Evolutionary conservation across 805 yeast genomes (phyloP), one percentile per base, ranked within the genome.

Genomic region (Candida namnaoensis): DNA sequence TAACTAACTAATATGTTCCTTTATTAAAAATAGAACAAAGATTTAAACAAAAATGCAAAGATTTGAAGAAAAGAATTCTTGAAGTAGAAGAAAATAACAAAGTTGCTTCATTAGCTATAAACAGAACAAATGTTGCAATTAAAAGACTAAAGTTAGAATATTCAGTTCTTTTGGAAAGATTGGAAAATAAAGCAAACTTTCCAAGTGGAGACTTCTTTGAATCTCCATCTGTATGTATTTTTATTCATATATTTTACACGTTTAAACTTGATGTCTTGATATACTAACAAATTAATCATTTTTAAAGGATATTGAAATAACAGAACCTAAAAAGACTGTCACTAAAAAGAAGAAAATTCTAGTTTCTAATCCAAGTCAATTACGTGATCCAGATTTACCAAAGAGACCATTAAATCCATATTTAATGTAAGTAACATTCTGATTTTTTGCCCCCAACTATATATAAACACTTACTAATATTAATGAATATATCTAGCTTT

Each of bases 341-440:
- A 56, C 63, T 36, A 52, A 54, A 32, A 55, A 57, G 42, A 59
- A 57, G 45, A 51, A 53, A 56, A 19, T 19, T 19, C 45, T 60
- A 55, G 43, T 11, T 3, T 27, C 11, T 7, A 27, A 7, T 27
- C 30, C 30, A 9, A 11, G 30, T 27, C 65, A 50, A 15, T 6
- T 15, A 68, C 68, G 88, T 52, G 95, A 88, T 59, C 96, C 96
- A 9, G 80, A 79, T 50, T 71, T 82, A 53, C 97, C 96, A 19
- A 87, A 84, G 52, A 71, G 95, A 53, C 96, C 96, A 6, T 82
- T 93, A 4, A 90, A 88, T 60, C 95, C 96, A 5, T 90, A 88
- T 54, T 68, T 87, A 47, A 74, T 87, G 41, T 56, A 35, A 26
- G 50, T 41, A 14, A 5, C 30, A 27, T 27, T 27, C 30, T 27